These are phyloP conservation scores for Hamamelis virginiana DNA, from an alignment of 164 flowering plant species.

Conservation along the genomic window DNA sequence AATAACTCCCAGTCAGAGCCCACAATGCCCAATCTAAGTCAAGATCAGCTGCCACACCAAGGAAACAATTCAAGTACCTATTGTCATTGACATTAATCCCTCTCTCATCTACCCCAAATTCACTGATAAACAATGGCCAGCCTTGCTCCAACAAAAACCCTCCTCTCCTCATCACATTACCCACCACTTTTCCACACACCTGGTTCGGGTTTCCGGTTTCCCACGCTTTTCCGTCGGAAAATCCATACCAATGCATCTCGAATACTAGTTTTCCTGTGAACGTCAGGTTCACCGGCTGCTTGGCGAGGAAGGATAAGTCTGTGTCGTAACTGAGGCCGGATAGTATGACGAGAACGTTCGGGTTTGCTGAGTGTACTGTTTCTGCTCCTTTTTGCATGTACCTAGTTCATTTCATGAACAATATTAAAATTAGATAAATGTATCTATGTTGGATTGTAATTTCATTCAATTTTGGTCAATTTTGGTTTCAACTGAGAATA, in stretches of 20 bases:
- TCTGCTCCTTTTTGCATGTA: constrained; percentile 89
- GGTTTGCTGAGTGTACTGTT: constrained; percentile 81
- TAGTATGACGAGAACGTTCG: constrained; percentile 65
- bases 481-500: too few relatives aligned
- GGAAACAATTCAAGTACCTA: constrained; percentile 69
- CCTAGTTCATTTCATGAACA: constrained; percentile 25
- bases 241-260: constrained; percentile 77
- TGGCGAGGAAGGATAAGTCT: constrained; percentile 53
- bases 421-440: background rate
- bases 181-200: constrained; percentile 51
- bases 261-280: constrained; percentile 62
- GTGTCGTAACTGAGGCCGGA: constrained; percentile 68
- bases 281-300: constrained; percentile 41
- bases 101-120: constrained; percentile 72
- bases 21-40: constrained; percentile 87
- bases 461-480: too few relatives aligned
- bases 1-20: constrained; percentile 76
- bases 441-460: too few relatives aligned
- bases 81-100: constrained; percentile 73
- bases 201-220: constrained; percentile 53
- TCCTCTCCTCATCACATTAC: constrained; percentile 36
- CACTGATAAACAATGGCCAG: constrained; percentile 74
- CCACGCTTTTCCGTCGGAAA: constrained; percentile 65
- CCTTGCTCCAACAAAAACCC: constrained; percentile 64
- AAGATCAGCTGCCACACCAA: constrained; percentile 64